phyloP scores from a whole-genome alignment of 306 rosid genomes.

The Prunus dulcis region DNA sequence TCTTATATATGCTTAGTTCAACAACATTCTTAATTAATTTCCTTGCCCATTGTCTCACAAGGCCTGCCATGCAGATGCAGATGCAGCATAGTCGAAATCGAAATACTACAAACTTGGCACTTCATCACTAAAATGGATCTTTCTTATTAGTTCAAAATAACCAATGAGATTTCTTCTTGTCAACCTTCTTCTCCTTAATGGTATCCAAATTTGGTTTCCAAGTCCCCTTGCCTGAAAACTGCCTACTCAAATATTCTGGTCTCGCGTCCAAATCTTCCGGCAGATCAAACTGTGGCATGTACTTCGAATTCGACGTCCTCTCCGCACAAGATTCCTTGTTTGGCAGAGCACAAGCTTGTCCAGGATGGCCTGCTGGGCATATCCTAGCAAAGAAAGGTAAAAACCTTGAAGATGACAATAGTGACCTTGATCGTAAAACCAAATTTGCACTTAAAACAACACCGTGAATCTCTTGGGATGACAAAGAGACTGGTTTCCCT shows the following conservation, averaged over 20 bases:
- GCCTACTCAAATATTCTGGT: slow-evolving; percentile 67
- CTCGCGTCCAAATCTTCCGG: slow-evolving; percentile 42
- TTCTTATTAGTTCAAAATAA: slow-evolving; percentile 12
- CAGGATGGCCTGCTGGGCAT: slow-evolving; percentile 25
- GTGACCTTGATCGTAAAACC: slow-evolving; percentile 30
- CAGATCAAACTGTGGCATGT: slow-evolving; percentile 31
- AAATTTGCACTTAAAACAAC: slow-evolving; percentile 34
- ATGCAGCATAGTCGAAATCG: too few species aligned
- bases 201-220: slow-evolving; percentile 94
- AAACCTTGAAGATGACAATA: slow-evolving; percentile 34
- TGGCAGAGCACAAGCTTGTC: slow-evolving; percentile 11
- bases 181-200: slow-evolving; percentile 63
- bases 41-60: too few species aligned
- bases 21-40: too few species aligned
- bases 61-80: too few species aligned
- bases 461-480: slow-evolving; percentile 49
- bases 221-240: slow-evolving; percentile 59
- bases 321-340: slow-evolving; percentile 19
- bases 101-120: too few species aligned
- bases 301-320: slow-evolving; percentile 9
- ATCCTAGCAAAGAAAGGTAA: slow-evolving; percentile 53
- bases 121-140: too few species aligned
- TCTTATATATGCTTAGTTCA: too few species aligned
- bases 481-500: slow-evolving; percentile 58
- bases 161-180: slow-evolving; percentile 47